phyloP scores from a whole-genome alignment of 2,329 filamentous ascomycete species.

The Shiraia sp. region DNA sequence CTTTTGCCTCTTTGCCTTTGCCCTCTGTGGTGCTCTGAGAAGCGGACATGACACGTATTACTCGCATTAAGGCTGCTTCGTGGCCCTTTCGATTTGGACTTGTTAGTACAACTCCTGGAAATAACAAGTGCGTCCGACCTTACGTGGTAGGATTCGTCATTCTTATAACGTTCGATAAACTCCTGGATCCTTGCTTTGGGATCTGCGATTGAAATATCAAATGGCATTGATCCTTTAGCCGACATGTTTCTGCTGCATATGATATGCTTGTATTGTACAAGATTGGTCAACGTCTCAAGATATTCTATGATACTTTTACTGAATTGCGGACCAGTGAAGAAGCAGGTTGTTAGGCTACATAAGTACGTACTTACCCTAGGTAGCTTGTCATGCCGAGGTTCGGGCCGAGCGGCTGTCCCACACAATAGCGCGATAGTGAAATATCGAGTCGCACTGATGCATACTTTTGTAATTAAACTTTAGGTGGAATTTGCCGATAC shows the following conservation, averaged over 20 bases:
- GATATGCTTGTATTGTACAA: too few relatives aligned
- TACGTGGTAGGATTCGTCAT: neutral
- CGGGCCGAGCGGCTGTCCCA: too few relatives aligned
- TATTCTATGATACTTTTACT: too few relatives aligned
- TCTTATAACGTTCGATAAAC: neutral
- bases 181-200: neutral
- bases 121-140: neutral
- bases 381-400: too few relatives aligned
- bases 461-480: too few relatives aligned
- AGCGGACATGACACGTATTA: neutral
- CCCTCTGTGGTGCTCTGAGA: neutral
- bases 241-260: neutral
- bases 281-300: too few relatives aligned
- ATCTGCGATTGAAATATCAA: neutral
- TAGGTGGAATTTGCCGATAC: too few relatives aligned
- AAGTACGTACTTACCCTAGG: too few relatives aligned
- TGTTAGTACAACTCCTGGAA: neutral
- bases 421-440: too few relatives aligned
- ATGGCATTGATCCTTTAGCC: neutral
- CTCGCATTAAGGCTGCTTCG: neutral
- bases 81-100: neutral
- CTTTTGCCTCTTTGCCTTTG: neutral
- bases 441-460: too few relatives aligned
- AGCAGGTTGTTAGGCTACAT: too few relatives aligned
- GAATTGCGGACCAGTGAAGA: too few relatives aligned